Percentiles rank a stretch among this genome's conserved stretches.
phyloP scores from a whole-genome alignment of 2,329 filamentous ascomycete genomes.

The Lecanicillium sp. region DNA sequence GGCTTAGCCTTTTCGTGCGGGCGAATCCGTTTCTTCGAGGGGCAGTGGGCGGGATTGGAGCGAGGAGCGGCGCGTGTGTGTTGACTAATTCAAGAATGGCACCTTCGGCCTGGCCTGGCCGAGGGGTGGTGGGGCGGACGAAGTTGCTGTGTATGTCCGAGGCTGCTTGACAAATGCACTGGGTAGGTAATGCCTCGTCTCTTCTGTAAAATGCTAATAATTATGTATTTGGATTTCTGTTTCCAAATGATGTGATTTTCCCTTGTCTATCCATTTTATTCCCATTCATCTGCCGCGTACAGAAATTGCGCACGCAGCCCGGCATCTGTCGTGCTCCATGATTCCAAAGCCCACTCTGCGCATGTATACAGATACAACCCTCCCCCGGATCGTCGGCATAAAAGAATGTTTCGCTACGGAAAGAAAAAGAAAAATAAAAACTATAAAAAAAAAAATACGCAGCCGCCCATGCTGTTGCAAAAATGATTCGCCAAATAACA shows the following conservation, averaged over 20 bases:
- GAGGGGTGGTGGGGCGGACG: conserved; percentile 11
- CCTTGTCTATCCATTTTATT: no score
- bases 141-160: background rate
- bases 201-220: background rate
- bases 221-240: no score
- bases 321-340: background rate
- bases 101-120: conserved; percentile 6
- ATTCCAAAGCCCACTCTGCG: background rate
- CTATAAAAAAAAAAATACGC: no score
- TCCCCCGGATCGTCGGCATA: background rate
- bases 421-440: no score
- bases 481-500: background rate
- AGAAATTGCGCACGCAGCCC: background rate
- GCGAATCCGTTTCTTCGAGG: conserved; percentile 6
- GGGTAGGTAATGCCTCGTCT: no score
- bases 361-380: no score
- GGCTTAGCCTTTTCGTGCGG: conserved; percentile 3
- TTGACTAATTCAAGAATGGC: conserved; percentile 12
- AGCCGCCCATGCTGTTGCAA: background rate
- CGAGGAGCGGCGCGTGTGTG: no score
- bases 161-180: conserved; percentile 1
- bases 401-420: no score
- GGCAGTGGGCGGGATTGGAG: background rate
- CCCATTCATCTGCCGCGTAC: background rate
- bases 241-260: no score